Conservation (phyloP, 2,329 filamentous ascomycete genomes). For the Aspergillus sergii region DNA sequence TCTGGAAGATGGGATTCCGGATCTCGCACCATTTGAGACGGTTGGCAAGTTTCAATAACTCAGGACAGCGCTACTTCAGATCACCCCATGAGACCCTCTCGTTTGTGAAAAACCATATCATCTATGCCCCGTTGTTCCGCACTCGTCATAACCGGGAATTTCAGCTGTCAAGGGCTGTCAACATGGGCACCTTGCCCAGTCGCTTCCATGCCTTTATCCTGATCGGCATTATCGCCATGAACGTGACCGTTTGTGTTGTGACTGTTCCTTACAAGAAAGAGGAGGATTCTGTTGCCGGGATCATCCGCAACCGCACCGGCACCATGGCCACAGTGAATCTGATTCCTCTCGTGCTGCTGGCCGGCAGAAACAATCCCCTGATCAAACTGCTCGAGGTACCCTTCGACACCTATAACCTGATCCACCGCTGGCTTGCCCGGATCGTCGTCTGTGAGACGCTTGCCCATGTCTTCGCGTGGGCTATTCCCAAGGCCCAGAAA, state of each 20-base stretch:
- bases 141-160: conserved; percentile 50
- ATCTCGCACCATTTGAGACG: conserved; percentile 70
- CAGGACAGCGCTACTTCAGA: conserved; percentile 78
- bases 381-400: conserved; percentile 46
- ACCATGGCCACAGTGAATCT: conserved; percentile 48
- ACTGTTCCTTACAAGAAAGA: conserved; percentile 44
- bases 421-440: conserved; percentile 79
- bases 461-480: conserved; percentile 73
- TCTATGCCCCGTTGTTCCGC: conserved; percentile 50
- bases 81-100: conserved; percentile 58
- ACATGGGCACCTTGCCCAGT: conserved; percentile 50
- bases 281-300: conserved; percentile 35
- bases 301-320: conserved; percentile 48
- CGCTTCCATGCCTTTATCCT: conserved; percentile 50
- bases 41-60: conserved; percentile 75
- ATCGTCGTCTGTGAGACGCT: conserved; percentile 70
- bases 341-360: conserved; percentile 46
- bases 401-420: conserved; percentile 54
- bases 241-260: conserved; percentile 54
- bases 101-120: conserved; percentile 70
- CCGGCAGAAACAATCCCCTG: conserved; percentile 47
- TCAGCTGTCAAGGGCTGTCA: conserved; percentile 45
- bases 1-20: conserved; percentile 67
- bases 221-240: conserved; percentile 44
- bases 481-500: conserved; percentile 64